These are phyloP conservation scores for Gentiana dahurica DNA, from an alignment of 257 asterid genomes.

Conservation along the genomic window DNA sequence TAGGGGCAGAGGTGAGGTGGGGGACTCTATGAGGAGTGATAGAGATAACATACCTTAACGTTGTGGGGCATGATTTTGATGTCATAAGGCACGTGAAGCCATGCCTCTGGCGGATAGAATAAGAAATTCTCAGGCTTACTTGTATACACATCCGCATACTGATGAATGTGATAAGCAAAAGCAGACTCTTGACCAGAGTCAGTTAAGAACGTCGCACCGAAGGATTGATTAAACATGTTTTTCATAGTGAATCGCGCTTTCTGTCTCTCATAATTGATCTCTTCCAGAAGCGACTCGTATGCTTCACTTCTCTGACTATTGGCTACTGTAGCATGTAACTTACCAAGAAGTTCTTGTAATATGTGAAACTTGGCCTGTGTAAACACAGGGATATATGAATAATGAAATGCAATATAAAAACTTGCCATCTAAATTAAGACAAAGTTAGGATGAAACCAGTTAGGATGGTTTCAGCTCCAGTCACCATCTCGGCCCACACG, in stretches of 20 bases:
- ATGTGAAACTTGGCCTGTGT: slow-evolving; percentile 83
- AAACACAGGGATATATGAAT: background rate
- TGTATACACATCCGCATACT: slow-evolving; percentile 88
- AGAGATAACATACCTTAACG: slow-evolving; percentile 51
- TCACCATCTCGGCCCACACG: no score
- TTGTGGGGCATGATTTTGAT: slow-evolving; percentile 98
- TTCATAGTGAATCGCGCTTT: slow-evolving; percentile 65
- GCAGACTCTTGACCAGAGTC: slow-evolving; percentile 96
- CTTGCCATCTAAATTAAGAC: no score
- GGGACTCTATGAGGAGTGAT: background rate
- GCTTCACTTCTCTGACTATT: slow-evolving; percentile 40
- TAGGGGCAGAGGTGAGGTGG: background rate
- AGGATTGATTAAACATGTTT: slow-evolving; percentile 76
- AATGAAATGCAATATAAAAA: no score
- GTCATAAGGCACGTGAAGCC: slow-evolving; percentile 95
- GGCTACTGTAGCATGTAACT: slow-evolving; percentile 61
- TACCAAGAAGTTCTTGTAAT: slow-evolving; percentile 85
- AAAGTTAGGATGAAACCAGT: no score
- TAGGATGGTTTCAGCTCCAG: background rate
- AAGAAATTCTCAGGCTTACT: slow-evolving; percentile 92
- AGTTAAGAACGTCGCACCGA: slow-evolving; percentile 89
- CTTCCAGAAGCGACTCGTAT: slow-evolving; percentile 53
- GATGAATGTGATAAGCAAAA: slow-evolving; percentile 87
- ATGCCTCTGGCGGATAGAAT: slow-evolving; percentile 78
- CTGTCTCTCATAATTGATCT: slow-evolving; percentile 79